Evolutionary conservation across 192 early-diverging fungal genomes (phyloP).

Genomic region (Backusella liffmaniae): DNA sequence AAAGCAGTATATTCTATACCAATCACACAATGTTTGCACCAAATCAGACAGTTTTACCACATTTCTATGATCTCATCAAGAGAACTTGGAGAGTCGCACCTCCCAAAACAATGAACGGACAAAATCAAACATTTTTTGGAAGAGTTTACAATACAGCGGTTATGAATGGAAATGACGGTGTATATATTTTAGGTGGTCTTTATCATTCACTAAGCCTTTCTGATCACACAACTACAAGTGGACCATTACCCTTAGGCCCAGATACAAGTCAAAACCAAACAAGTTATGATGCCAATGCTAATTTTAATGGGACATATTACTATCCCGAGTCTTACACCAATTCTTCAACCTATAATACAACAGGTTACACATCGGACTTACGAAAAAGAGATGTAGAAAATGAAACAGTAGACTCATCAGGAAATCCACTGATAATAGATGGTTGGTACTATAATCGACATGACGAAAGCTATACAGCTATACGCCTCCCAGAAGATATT

Average conservation of each 20-base stretch:
- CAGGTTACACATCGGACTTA: neutral
- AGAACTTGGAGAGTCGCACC: neutral
- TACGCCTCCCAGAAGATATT: neutral
- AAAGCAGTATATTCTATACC: neutral
- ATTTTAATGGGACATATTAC: neutral
- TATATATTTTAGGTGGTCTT: neutral
- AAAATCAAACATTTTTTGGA: neutral
- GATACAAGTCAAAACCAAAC: neutral
- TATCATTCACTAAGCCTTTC: neutral
- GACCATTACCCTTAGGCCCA: neutral
- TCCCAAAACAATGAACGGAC: neutral
- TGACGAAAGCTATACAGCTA: neutral
- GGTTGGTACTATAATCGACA: neutral
- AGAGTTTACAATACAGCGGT: neutral
- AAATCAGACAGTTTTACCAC: neutral
- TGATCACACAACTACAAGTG: neutral
- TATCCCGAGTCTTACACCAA: neutral
- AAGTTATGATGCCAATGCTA: neutral
- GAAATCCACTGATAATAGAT: neutral
- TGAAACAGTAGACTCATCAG: neutral
- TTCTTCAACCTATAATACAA: neutral
- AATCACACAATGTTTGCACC: neutral
- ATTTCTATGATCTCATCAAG: neutral
- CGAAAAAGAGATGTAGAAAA: neutral
- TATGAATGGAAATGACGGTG: neutral